Conservation (phyloP, 768 basidiomycete species). For the Podaxis rugospora region DNA sequence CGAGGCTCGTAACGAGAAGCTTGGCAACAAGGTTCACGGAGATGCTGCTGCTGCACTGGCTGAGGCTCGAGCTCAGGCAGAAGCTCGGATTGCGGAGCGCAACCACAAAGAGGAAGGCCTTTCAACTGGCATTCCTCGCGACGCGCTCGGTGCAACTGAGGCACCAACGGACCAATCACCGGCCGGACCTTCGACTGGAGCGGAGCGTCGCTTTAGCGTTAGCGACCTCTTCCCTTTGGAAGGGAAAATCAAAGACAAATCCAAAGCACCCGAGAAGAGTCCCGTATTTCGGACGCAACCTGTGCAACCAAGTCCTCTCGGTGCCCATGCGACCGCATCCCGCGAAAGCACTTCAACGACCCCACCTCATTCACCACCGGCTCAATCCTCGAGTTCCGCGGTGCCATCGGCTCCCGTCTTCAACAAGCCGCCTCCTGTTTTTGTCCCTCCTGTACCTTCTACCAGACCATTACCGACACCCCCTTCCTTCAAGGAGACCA, state of each 20-base stretch:
- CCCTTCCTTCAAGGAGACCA: constrained; percentile 18
- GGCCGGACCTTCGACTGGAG: constrained; percentile 3
- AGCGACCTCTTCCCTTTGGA: constrained; percentile 54
- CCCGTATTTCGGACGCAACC: constrained; percentile 20
- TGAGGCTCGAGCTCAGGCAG: constrained; percentile 63
- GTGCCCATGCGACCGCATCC: constrained; percentile 2
- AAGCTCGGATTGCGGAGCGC: constrained; percentile 65
- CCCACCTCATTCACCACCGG: constrained; percentile 49
- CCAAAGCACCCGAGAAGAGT: constrained; percentile 24
- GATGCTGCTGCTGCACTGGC: constrained; percentile 45
- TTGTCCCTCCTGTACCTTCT: constrained; percentile 38
- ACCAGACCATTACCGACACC: constrained; percentile 16
- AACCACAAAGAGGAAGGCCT: constrained; percentile 44
- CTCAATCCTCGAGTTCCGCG: constrained; percentile 27
- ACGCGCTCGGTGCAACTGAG: neutral
- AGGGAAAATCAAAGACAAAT: constrained; percentile 29
- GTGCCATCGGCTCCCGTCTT: constrained; percentile 48
- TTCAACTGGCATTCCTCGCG: constrained; percentile 11
- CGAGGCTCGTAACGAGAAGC: constrained; percentile 54
- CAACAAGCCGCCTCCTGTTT: constrained; percentile 51
- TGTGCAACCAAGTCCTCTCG: constrained; percentile 4
- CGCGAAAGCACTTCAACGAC: constrained; percentile 48
- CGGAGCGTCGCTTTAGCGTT: constrained; percentile 44
- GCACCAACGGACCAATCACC: neutral
- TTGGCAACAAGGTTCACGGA: constrained; percentile 57